Evolutionary conservation across 371 early-diverging fungal species (phyloP).

Genomic region (Rhizopus arrhizus): DNA sequence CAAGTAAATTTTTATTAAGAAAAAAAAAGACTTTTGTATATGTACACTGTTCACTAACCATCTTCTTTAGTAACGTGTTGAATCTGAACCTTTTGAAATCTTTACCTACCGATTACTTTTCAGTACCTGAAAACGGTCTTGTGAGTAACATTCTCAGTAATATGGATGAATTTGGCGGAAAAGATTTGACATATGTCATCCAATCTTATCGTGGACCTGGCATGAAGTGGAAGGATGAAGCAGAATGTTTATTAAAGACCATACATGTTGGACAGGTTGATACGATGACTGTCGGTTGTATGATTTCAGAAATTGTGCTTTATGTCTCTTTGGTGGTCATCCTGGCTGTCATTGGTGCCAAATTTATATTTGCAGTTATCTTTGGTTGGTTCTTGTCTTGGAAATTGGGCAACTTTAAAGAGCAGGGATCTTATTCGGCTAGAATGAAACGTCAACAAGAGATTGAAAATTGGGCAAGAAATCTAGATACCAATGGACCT

Average conservation of each 20-base stretch:
- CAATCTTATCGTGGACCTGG: slow-evolving; percentile 21
- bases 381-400: slow-evolving; percentile 77
- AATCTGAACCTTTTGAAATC: slow-evolving; percentile 41
- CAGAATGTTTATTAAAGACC: slow-evolving; percentile 63
- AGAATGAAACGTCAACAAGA: slow-evolving; percentile 57
- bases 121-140: slow-evolving; percentile 30
- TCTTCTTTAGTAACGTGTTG: slow-evolving; percentile 37
- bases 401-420: slow-evolving; percentile 61
- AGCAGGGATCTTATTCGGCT: slow-evolving; percentile 52
- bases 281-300: slow-evolving; percentile 71
- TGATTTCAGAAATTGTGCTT: slow-evolving; percentile 68
- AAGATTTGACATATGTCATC: slow-evolving; percentile 42
- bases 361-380: slow-evolving; percentile 74
- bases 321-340: slow-evolving; percentile 65
- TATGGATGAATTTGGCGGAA: slow-evolving; percentile 27
- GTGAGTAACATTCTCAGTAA: slow-evolving; percentile 30
- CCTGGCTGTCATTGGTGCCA: slow-evolving; percentile 64
- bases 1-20: too few relatives aligned
- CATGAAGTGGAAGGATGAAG: slow-evolving; percentile 31
- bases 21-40: slow-evolving; percentile 49
- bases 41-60: not conserved
- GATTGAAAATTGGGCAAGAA: slow-evolving; percentile 65
- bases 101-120: slow-evolving; percentile 33
- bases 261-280: slow-evolving; percentile 74
- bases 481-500: slow-evolving; percentile 44